Conservation (phyloP, 768 basidiomycete species). For the Boletales sp. region DNA sequence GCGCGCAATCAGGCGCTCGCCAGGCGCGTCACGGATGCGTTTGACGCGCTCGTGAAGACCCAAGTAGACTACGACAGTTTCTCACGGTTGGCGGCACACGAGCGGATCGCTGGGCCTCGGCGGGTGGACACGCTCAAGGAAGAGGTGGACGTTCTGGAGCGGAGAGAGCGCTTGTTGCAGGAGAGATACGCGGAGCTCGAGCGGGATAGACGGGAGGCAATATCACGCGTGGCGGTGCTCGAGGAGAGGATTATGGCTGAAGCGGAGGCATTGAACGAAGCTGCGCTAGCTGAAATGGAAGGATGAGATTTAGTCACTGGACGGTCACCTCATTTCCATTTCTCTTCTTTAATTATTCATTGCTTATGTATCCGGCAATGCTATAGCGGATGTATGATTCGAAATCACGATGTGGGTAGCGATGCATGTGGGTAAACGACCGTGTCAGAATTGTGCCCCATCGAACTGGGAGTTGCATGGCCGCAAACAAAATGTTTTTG, state of each 20-base stretch:
- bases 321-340: not conserved
- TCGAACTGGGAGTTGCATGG: no score
- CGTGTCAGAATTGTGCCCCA: no score
- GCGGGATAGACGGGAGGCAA: slow-evolving; percentile 59
- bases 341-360: slow-evolving; percentile 6
- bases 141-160: slow-evolving; percentile 80
- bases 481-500: no score
- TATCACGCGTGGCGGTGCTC: slow-evolving; percentile 53
- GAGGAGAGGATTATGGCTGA: slow-evolving; percentile 88
- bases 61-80: slow-evolving; percentile 81
- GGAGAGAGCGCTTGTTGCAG: slow-evolving; percentile 76
- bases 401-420: no score
- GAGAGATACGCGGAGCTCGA: slow-evolving; percentile 81
- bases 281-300: slow-evolving; percentile 64
- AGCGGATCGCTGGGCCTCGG: slow-evolving; percentile 72
- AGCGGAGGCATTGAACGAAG: slow-evolving; percentile 79
- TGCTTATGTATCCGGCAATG: slow-evolving; percentile 3
- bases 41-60: slow-evolving; percentile 64
- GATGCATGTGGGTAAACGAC: no score
- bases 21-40: slow-evolving; percentile 61
- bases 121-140: slow-evolving; percentile 77
- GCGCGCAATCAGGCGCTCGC: slow-evolving; percentile 64
- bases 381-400: not conserved
- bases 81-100: slow-evolving; percentile 63
- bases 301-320: slow-evolving; percentile 1